Conservation (phyloP, 1,284 basidiomycete genomes). For the Cryptococcus maquisensis region DNA sequence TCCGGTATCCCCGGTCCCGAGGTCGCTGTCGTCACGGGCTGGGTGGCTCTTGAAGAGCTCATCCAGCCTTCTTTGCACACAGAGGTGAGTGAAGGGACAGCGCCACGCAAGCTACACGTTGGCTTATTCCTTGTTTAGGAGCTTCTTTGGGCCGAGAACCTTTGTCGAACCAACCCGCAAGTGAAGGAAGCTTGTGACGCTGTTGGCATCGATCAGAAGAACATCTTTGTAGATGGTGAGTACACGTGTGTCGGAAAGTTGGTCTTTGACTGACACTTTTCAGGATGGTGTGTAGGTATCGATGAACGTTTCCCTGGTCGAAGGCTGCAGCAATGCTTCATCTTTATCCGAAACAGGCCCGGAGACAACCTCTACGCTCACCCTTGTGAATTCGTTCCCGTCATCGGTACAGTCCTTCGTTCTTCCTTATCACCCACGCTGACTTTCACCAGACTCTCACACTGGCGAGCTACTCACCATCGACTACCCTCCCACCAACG, state of each 20-base stretch:
- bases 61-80: constrained; percentile 51
- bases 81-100: constrained; percentile 25
- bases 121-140: constrained; percentile 25
- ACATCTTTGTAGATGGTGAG: constrained; percentile 47
- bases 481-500: constrained; percentile 41
- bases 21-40: constrained; percentile 30
- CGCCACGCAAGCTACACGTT: too few relatives aligned
- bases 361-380: constrained; percentile 50
- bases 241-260: neutral
- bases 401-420: constrained; percentile 17
- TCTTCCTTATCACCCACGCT: neutral
- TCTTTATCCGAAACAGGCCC: constrained; percentile 48
- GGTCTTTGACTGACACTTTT: neutral
- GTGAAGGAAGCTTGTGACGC: constrained; percentile 47
- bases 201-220: constrained; percentile 46
- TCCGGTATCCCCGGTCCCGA: constrained; percentile 10
- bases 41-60: constrained; percentile 44
- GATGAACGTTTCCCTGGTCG: constrained; percentile 49
- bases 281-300: constrained; percentile 51
- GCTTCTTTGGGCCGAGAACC: constrained; percentile 50
- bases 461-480: constrained; percentile 48
- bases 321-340: constrained; percentile 49
- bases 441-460: constrained; percentile 34
- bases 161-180: constrained; percentile 45
- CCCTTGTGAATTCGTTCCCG: constrained; percentile 49